phyloP scores from a whole-genome alignment of 2,329 filamentous ascomycete genomes.

The Alternaria burnsii region DNA sequence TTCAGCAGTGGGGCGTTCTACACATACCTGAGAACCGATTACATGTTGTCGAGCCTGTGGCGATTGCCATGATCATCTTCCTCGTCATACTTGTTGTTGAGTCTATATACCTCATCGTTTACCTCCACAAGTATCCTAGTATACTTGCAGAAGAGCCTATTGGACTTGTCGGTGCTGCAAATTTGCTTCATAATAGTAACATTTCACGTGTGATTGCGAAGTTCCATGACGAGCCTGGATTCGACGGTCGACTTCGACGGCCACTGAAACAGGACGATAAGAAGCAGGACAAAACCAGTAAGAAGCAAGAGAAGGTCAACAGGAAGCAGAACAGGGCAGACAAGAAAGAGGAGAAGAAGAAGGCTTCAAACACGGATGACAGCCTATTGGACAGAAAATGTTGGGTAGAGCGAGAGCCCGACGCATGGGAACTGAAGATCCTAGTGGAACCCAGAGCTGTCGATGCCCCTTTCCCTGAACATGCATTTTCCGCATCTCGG shows the following conservation, averaged over 20 bases:
- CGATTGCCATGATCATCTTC: not conserved
- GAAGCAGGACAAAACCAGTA: not conserved
- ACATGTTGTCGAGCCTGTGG: not conserved
- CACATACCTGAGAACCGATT: not conserved
- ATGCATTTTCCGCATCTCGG: too few relatives aligned
- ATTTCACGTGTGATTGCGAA: not conserved
- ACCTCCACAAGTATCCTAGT: not conserved
- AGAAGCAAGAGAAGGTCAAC: too few relatives aligned
- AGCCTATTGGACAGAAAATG: not conserved
- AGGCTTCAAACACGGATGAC: not conserved
- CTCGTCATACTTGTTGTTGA: not conserved
- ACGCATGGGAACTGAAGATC: not conserved
- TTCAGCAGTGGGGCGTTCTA: not conserved
- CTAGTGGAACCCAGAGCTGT: not conserved
- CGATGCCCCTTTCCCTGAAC: not conserved
- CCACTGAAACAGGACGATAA: not conserved
- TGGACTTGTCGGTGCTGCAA: not conserved
- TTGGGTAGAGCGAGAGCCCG: not conserved
- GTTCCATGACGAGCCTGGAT: not conserved
- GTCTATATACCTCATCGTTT: not conserved
- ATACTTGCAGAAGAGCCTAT: not conserved
- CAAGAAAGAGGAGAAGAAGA: too few relatives aligned
- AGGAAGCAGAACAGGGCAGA: too few relatives aligned
- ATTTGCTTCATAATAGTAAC: not conserved
- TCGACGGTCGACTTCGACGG: not conserved